Conservation (phyloP, 495 filamentous ascomycete genomes). For the Tuber borchii region DNA sequence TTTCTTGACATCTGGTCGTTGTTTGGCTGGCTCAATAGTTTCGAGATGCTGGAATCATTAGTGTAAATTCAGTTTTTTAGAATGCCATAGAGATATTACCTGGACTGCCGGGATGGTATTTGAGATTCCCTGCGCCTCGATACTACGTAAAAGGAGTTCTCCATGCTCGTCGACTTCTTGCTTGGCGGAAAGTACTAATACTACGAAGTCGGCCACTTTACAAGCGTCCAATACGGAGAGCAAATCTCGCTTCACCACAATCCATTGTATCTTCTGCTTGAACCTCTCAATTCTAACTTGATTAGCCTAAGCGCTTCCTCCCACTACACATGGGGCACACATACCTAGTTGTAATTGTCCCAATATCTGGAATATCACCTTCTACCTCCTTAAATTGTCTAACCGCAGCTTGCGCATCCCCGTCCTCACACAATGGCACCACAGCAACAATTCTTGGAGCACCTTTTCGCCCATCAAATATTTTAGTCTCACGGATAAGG, state of each 20-base stretch:
- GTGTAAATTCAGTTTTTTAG: neutral
- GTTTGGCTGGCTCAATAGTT: slow-evolving; percentile 68
- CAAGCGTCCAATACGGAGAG: slow-evolving; percentile 75
- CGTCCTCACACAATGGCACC: slow-evolving; percentile 69
- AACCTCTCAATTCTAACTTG: slow-evolving; percentile 67
- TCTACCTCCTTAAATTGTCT: slow-evolving; percentile 68
- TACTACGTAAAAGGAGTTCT: slow-evolving; percentile 70
- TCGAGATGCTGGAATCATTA: slow-evolving; percentile 51
- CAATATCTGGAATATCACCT: slow-evolving; percentile 56
- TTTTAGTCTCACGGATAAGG: slow-evolving; percentile 62
- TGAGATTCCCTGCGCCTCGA: slow-evolving; percentile 89
- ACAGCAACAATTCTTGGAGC: slow-evolving; percentile 89
- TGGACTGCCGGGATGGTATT: slow-evolving; percentile 76
- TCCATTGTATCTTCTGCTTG: slow-evolving; percentile 83
- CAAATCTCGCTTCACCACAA: slow-evolving; percentile 64
- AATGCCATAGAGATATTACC: slow-evolving; percentile 6
- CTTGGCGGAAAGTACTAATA: slow-evolving; percentile 72
- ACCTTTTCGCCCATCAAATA: slow-evolving; percentile 77
- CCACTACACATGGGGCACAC: neutral
- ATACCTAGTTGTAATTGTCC: slow-evolving; percentile 52
- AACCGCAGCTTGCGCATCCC: slow-evolving; percentile 61
- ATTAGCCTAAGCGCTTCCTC: neutral
- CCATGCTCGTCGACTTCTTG: slow-evolving; percentile 76
- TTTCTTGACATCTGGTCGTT: slow-evolving; percentile 61
- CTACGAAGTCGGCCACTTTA: slow-evolving; percentile 77